Percentiles rank a stretch among this genome's conserved stretches.
phyloP scores from a whole-genome alignment of 768 basidiomycete species.

The Suillus discolor region DNA sequence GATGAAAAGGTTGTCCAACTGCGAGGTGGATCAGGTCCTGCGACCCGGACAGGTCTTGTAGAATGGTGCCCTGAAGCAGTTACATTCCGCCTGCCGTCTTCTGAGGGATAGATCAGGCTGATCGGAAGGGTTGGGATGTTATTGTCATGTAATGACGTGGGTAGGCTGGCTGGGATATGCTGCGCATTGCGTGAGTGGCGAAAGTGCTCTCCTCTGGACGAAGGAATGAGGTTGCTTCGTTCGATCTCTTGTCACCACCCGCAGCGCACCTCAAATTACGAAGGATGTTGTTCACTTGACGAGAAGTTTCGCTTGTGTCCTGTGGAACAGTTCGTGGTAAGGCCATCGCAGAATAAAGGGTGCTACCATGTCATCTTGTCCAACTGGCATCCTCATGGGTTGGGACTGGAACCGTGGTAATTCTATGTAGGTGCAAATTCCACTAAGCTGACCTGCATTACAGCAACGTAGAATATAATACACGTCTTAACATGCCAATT shows the following conservation, averaged over 20 bases:
- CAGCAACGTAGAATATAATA: slow-evolving; percentile 4
- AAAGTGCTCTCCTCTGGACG: slow-evolving; percentile 68
- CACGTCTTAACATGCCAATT: background rate
- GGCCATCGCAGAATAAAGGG: background rate
- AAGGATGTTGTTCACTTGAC: slow-evolving; percentile 32
- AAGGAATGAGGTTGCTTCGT: slow-evolving; percentile 1
- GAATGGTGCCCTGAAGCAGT: background rate
- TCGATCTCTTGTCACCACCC: background rate
- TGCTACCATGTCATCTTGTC: background rate
- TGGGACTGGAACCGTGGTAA: background rate
- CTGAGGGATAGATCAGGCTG: slow-evolving; percentile 38
- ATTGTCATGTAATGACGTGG: slow-evolving; percentile 27
- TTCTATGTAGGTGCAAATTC: background rate
- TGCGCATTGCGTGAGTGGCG: slow-evolving; percentile 61
- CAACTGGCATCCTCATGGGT: background rate
- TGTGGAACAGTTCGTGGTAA: background rate
- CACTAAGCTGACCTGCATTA: slow-evolving; percentile 1
- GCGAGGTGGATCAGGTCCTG: slow-evolving; percentile 57
- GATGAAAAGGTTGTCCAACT: slow-evolving; percentile 51
- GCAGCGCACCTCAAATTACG: slow-evolving; percentile 29
- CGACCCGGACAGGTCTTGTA: slow-evolving; percentile 25
- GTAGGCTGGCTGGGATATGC: slow-evolving; percentile 22
- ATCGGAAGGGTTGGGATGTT: slow-evolving; percentile 50
- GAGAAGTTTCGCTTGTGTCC: slow-evolving; percentile 6
- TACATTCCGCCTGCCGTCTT: slow-evolving; percentile 4